A percentile compares a stretch with the other conserved stretches of the same genome.
Evolutionary conservation across 2,329 filamentous ascomycete genomes (phyloP).

Genomic region (Pseudogymnoascus sp.): DNA sequence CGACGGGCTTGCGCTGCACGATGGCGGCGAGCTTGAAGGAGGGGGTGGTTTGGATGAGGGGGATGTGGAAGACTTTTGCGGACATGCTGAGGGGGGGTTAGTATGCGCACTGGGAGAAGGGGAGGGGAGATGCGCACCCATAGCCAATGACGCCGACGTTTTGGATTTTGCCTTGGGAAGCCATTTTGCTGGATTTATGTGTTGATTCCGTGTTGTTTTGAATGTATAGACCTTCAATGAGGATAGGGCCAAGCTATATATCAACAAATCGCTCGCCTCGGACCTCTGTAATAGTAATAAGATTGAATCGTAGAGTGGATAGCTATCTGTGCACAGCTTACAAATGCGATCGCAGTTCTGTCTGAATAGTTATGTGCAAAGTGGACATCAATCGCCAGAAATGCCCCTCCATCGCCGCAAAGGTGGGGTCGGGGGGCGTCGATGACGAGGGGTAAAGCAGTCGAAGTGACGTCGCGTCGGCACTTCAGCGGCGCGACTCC

Average conservation of each 20-base stretch:
- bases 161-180: conserved; percentile 32
- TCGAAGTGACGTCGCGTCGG: neutral
- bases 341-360: neutral
- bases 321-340: neutral
- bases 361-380: too few relatives aligned
- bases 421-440: neutral
- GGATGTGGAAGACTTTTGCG: conserved; percentile 79
- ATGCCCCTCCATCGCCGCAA: neutral
- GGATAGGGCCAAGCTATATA: too few relatives aligned
- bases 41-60: conserved; percentile 59
- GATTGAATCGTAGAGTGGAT: neutral
- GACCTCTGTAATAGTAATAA: neutral
- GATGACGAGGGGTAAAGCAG: neutral
- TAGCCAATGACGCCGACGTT: conserved; percentile 54
- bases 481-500: neutral
- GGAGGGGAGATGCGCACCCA: conserved; percentile 26
- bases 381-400: neutral
- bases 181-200: conserved; percentile 14
- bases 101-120: neutral
- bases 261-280: neutral
- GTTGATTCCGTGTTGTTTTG: too few relatives aligned
- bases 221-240: too few relatives aligned
- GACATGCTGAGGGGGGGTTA: conserved; percentile 35
- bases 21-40: conserved; percentile 63
- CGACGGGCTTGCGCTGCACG: conserved; percentile 62